Percentiles rank a stretch among this genome's conserved stretches.
phyloP scores from a whole-genome alignment of 139 green algal genomes.

The Picochlorum sp. region DNA sequence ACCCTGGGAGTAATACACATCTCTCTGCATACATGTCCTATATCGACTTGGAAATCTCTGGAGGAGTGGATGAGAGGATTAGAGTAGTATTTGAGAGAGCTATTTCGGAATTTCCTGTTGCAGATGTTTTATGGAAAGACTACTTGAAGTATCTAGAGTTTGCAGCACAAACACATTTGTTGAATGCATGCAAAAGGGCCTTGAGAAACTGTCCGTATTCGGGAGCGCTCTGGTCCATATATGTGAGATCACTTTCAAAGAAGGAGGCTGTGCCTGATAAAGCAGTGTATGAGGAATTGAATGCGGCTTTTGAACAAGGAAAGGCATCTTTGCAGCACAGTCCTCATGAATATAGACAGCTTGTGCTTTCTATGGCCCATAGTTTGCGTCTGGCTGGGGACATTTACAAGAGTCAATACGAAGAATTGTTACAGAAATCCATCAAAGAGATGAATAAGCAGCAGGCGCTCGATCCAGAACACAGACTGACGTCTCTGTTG shows the following conservation, averaged over 20 bases:
- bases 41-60: constrained; percentile 47
- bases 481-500: constrained; percentile 55
- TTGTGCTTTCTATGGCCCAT: neutral
- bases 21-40: constrained; percentile 72
- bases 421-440: neutral
- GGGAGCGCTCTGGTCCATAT: constrained; percentile 51
- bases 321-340: too few species aligned
- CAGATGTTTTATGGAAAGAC: constrained; percentile 64
- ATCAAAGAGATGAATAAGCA: constrained; percentile 3
- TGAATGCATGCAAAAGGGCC: constrained; percentile 46
- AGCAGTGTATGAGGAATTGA: neutral
- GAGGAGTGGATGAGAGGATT: constrained; percentile 42
- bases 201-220: constrained; percentile 81
- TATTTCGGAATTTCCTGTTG: constrained; percentile 70
- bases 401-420: neutral
- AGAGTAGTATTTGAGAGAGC: constrained; percentile 70
- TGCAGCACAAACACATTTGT: constrained; percentile 19
- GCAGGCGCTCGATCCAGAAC: constrained; percentile 13
- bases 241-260: constrained; percentile 40
- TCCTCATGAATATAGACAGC: too few species aligned
- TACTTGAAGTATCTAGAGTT: constrained; percentile 65
- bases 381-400: constrained; percentile 1
- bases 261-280: neutral
- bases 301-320: too few species aligned
- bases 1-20: constrained; percentile 32